Conservation (phyloP, 352 stramenopile genomes). For the Phytophthora palmivora region DNA sequence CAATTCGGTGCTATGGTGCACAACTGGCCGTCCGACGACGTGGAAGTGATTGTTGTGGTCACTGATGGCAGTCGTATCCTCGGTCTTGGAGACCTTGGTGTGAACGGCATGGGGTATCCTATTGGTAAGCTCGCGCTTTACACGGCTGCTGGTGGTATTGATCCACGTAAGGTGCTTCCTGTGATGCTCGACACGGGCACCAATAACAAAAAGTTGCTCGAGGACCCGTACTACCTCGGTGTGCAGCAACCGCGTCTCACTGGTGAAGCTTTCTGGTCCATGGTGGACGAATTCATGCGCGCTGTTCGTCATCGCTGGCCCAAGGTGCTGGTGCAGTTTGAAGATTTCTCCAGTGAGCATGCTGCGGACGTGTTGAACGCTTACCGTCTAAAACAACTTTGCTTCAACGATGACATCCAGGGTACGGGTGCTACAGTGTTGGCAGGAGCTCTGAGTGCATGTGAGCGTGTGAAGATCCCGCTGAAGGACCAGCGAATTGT, state of each 20-base stretch:
- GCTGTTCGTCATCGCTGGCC: constrained; percentile 90
- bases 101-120: constrained; percentile 98
- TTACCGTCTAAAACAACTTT: constrained; percentile 95
- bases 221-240: constrained; percentile 96
- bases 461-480: constrained; percentile 68
- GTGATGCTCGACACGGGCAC: constrained; percentile 97
- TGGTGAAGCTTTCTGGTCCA: constrained; percentile 93
- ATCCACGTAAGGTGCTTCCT: constrained; percentile 93
- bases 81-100: constrained; percentile 96
- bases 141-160: constrained; percentile 94
- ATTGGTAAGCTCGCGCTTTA: constrained; percentile 97
- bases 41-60: constrained; percentile 98
- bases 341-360: constrained; percentile 95
- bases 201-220: constrained; percentile 94
- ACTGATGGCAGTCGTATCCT: constrained; percentile 97
- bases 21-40: constrained; percentile 97
- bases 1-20: constrained; percentile 92
- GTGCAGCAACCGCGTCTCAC: constrained; percentile 91
- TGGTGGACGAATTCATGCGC: constrained; percentile 95
- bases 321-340: constrained; percentile 96
- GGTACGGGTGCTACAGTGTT: constrained; percentile 96
- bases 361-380: constrained; percentile 93
- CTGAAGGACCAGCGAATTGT: constrained; percentile 96
- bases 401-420: constrained; percentile 99
- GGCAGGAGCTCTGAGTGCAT: constrained; percentile 87